Evolutionary conservation across 2,329 filamentous ascomycete species (phyloP), one percentile per base, ranked within the genome.

Genomic region (Huntiella decipiens): DNA sequence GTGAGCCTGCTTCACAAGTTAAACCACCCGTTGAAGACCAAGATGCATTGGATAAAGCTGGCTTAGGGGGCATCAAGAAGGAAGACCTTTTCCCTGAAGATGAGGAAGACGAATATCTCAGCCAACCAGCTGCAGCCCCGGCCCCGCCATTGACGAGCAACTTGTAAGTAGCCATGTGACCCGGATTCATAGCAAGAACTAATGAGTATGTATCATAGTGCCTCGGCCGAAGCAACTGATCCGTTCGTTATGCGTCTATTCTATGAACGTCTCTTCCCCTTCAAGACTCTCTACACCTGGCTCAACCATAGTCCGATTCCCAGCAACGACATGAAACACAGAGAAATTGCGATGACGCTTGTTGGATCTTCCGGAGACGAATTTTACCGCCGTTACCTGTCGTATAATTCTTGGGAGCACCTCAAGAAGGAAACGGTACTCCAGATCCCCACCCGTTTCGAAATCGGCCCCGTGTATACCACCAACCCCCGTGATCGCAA

Each of bases 401-500:
- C 69, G 5, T 74, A 68, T 52, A 58, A 64, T 4, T 73, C 65
- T 2, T 60, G 67, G 3, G 72, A 75, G 48, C 62, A 70, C 1
- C 74, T 98, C 37, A 84, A 87, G 33, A 95, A 94, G 62, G 86
- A 95, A 54, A 84, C 95, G 46, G 68, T 98, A 4, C 77, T 79
- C 38, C 74, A 88, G 53, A 84, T 92, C 56, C 91, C 91, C 3
- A 82, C 83, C 1, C 85, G 91, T 62, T 96, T 98, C 66, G 91
- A 98, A 67, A 96, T 98, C 55, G 91, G 91, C 1, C 91, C 91
- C n/a, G 82, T 95, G 42, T 98, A 98, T 65, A 85, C 73, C 44
- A 82, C 86, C 40, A 95, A 96, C 59, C 91, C 91, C 1, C 80
- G 86, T 54, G 91, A 98, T 56, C 79, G 88, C 56, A 98, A 96